These are phyloP conservation scores for Colletotrichum lupini DNA, from an alignment of 2,329 filamentous ascomycete species.

Conservation along the genomic window DNA sequence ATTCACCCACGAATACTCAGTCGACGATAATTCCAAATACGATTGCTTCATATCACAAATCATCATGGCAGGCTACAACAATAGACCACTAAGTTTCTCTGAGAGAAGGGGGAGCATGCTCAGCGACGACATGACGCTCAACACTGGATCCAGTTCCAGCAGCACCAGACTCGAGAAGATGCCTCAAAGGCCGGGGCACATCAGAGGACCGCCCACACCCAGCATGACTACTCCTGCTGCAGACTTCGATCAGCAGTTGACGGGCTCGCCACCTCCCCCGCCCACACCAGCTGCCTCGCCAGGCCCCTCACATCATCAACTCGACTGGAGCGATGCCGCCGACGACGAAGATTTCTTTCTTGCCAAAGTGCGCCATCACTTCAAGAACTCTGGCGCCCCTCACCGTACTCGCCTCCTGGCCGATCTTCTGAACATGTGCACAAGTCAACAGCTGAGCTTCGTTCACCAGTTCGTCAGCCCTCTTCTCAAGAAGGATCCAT, in stretches of 20 bases:
- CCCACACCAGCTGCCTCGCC: slow-evolving; percentile 75
- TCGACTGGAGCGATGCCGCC: slow-evolving; percentile 81
- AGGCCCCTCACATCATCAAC: slow-evolving; percentile 69
- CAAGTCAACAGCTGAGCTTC: slow-evolving; percentile 94
- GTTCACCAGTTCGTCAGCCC: slow-evolving; percentile 97
- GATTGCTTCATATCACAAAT: not conserved
- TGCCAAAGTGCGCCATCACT: slow-evolving; percentile 81
- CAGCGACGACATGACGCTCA: slow-evolving; percentile 67
- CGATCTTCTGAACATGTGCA: slow-evolving; percentile 92
- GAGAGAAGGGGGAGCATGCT: slow-evolving; percentile 69
- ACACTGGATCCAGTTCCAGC: slow-evolving; percentile 56
- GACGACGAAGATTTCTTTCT: slow-evolving; percentile 87
- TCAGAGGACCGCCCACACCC: slow-evolving; percentile 71
- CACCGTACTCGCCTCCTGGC: slow-evolving; percentile 86
- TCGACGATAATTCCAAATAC: not conserved
- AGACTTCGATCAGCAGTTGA: slow-evolving; percentile 71
- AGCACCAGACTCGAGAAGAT: slow-evolving; percentile 66
- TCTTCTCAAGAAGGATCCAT: slow-evolving; percentile 94
- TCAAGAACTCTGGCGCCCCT: slow-evolving; percentile 79
- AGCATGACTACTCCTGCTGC: slow-evolving; percentile 74
- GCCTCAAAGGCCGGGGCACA: slow-evolving; percentile 55
- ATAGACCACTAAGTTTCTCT: slow-evolving; percentile 67
- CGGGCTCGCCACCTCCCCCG: slow-evolving; percentile 71
- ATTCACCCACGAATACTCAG: not conserved
- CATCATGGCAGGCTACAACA: slow-evolving; percentile 56